Base-by-base conservation (phyloP, 2,329 filamentous ascomycete species). In the Colletotrichum gloeosporioides region DNA sequence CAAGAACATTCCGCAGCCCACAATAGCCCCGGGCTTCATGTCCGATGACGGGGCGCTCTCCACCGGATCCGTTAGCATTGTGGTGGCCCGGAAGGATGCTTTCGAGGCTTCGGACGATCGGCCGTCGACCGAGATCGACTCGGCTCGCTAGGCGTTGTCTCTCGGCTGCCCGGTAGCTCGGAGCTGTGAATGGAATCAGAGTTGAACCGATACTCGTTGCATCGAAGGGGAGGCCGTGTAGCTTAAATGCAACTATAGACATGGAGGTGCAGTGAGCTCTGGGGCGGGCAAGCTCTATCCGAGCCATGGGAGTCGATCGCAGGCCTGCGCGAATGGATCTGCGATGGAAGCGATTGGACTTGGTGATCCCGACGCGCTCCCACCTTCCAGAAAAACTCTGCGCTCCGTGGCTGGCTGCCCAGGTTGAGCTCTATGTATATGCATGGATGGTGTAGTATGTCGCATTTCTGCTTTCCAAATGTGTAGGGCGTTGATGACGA, bases 91-190 rank as follows among this genome's bases (percentile, higher is more conserved):
- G 25, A 55, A 71, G 12, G 61, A 22, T 3, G 44, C 31, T 27
- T 27, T 64, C 3, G 31, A 31, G 36, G 18, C 9, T 66, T 75
- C 67, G 67, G 62, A 39, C 32, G 61, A 71, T 71, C 61, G 36
- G 68, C 22, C 49, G 49, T 71, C 57, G 68, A 31, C 68, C 72
- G 72, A 71, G 68, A 66, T 62, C n/a, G 62, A 31, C 36, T 71
- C 61, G 61, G 67, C 44, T 71, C 32, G 31, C 55, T 22, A 32
- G 18, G 10, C n/a, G 59, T 62, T 62, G 36, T 74, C 59, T 29
- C 34, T 67, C 32, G 22, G 53, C 32, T 31, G 18, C 8, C 22
- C 27, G 55, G 15, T 12, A 29, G 44, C 61, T 73, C 53, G 64
- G 39, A 57, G 22, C 49, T 36, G 63, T 31, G 57, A 57, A 53